These are phyloP conservation scores for Theobroma grandiflorum DNA, from an alignment of 441 rosid genomes.

Conservation along the genomic window DNA sequence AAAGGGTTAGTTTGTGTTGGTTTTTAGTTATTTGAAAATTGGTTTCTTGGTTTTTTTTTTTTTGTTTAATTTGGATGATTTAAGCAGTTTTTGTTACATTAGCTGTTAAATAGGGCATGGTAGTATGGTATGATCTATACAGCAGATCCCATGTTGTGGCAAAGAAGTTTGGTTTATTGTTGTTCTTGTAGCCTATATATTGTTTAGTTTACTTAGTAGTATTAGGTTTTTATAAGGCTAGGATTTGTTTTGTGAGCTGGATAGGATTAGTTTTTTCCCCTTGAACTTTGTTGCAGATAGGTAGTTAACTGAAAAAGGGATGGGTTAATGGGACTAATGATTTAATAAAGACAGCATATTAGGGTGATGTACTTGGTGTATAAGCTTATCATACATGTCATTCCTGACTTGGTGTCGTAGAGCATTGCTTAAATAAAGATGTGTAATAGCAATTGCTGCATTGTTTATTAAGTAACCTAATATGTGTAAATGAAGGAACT, in stretches of 20 bases:
- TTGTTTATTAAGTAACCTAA: neutral
- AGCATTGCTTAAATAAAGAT: neutral
- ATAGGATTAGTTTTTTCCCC: slow-evolving; percentile 7
- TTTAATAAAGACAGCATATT: neutral
- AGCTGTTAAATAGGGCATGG: neutral
- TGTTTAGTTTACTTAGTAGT: neutral
- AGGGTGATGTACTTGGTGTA: neutral
- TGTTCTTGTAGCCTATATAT: neutral
- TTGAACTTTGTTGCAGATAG: neutral
- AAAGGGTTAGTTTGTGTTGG: neutral
- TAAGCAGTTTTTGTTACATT: neutral
- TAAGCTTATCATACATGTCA: neutral
- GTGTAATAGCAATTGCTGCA: neutral
- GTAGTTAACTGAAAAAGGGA: slow-evolving; percentile 6
- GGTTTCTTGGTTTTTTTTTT: neutral
- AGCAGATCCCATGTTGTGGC: neutral
- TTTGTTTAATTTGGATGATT: neutral
- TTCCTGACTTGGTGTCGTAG: neutral
- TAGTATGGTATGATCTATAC: neutral
- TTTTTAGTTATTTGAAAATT: neutral
- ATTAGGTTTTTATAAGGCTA: neutral
- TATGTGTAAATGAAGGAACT: neutral
- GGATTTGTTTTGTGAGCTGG: neutral
- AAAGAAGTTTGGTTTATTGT: neutral
- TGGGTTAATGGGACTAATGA: neutral